A percentile compares a stretch with the other conserved stretches of the same genome.
These are phyloP conservation scores for Syzygium syzygioides DNA, from an alignment of 441 rosid genomes.

Conservation along the genomic window DNA sequence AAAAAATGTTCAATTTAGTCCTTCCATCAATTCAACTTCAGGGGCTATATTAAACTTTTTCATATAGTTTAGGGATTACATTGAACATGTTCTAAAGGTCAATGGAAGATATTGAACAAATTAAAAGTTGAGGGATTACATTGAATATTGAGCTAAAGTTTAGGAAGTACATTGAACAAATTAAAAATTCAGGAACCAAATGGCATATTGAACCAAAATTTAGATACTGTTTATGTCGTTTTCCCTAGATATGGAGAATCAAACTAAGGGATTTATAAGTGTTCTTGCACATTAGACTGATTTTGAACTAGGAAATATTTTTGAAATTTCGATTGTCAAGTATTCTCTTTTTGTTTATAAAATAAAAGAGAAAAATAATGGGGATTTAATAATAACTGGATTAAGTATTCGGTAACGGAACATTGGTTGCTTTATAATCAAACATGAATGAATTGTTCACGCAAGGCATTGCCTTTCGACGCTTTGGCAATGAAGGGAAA, in stretches of 20 bases:
- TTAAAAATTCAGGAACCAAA: too few species aligned
- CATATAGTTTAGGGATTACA: too few species aligned
- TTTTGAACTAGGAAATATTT: background rate
- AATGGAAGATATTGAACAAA: too few species aligned
- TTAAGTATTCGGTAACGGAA: background rate
- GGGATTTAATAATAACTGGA: background rate
- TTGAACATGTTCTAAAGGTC: too few species aligned
- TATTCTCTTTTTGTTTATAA: background rate
- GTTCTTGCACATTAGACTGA: background rate
- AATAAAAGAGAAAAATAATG: background rate
- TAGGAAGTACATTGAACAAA: too few species aligned
- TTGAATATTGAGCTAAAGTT: too few species aligned
- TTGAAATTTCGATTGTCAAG: background rate
- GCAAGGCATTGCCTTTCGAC: background rate
- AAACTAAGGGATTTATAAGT: background rate
- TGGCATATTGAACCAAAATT: too few species aligned
- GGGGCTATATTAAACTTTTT: too few species aligned
- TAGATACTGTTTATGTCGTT: too few species aligned
- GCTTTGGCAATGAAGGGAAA: background rate
- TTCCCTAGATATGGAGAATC: background rate
- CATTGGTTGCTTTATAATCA: background rate
- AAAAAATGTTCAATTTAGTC: too few species aligned
- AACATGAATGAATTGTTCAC: background rate
- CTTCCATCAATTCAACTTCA: too few species aligned
- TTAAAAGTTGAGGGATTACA: too few species aligned